These are phyloP conservation scores for Aquanectria penicillioides DNA, from an alignment of 2,329 filamentous ascomycete genomes.

Conservation along the genomic window DNA sequence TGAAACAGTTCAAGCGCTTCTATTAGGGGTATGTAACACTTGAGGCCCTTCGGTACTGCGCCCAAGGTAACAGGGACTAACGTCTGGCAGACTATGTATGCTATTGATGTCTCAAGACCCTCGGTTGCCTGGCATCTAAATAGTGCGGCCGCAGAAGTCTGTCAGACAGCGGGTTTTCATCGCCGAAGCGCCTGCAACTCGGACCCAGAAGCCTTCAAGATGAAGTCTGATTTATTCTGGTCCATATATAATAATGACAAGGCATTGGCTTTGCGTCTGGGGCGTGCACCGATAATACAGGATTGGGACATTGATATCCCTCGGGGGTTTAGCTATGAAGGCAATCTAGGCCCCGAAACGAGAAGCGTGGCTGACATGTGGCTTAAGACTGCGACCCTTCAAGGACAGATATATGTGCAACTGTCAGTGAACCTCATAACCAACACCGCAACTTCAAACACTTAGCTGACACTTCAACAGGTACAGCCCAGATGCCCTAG, in stretches of 20 bases:
- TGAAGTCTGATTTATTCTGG: constrained; percentile 59
- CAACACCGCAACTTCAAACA: background rate
- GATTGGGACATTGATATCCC: constrained; percentile 68
- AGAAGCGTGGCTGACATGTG: constrained; percentile 60
- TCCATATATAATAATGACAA: constrained; percentile 67
- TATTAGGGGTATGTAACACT: constrained; percentile 62
- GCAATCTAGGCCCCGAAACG: constrained; percentile 43
- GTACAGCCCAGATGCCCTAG: constrained; percentile 62
- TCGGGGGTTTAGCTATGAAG: constrained; percentile 55
- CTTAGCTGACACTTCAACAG: constrained; percentile 39
- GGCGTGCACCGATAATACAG: constrained; percentile 66
- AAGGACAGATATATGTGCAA: constrained; percentile 68
- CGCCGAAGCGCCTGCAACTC: constrained; percentile 50
- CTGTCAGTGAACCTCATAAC: constrained; percentile 41
- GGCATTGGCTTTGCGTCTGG: constrained; percentile 66
- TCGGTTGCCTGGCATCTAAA: constrained; percentile 73
- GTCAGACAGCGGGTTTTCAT: constrained; percentile 71
- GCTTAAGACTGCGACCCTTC: constrained; percentile 65
- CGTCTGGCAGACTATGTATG: constrained; percentile 62
- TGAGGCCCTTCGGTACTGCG: too few relatives aligned
- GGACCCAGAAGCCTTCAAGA: constrained; percentile 45
- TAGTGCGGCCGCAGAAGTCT: constrained; percentile 67
- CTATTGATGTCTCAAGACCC: constrained; percentile 69
- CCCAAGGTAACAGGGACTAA: constrained; percentile 6
- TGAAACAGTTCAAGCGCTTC: constrained; percentile 66